Evolutionary conservation across 768 basidiomycete genomes (phyloP).

Genomic region (Amylocystis lapponica): DNA sequence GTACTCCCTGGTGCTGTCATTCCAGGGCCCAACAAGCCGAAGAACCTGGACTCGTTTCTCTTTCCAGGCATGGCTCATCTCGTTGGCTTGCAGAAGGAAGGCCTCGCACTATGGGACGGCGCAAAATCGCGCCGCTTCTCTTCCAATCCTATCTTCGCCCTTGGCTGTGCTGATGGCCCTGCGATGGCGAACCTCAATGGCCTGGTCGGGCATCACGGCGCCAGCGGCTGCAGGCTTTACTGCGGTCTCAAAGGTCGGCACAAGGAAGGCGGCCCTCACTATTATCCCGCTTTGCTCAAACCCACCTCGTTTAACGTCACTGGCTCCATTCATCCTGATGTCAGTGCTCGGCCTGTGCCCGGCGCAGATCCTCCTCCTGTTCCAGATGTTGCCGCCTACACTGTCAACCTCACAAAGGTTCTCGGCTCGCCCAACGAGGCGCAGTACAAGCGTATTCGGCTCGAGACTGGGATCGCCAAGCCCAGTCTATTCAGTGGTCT

Average conservation of each 20-base stretch:
- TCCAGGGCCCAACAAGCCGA: conserved; percentile 26
- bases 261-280: conserved; percentile 28
- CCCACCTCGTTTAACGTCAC: conserved; percentile 20
- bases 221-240: conserved; percentile 29
- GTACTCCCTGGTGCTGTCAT: conserved; percentile 25
- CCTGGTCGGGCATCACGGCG: conserved; percentile 31
- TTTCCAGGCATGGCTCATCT: conserved; percentile 25
- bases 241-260: conserved; percentile 27
- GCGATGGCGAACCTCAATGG: conserved; percentile 25
- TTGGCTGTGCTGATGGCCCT: conserved; percentile 6
- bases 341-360: no score
- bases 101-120: conserved; percentile 25
- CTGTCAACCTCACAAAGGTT: no score
- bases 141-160: conserved; percentile 3
- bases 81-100: conserved; percentile 18
- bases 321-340: conserved; percentile 26
- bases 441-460: no score
- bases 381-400: no score
- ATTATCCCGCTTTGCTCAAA: conserved; percentile 29
- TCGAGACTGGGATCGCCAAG: conserved; percentile 30
- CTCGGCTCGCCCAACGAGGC: no score
- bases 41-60: conserved; percentile 26
- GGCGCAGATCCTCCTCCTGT: no score
- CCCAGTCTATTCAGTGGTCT: conserved; percentile 31
- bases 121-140: neutral